Percentiles rank a stretch among this genome's conserved stretches.
Conservation (phyloP, 352 stramenopile species). For the Phytophthora cajani region DNA sequence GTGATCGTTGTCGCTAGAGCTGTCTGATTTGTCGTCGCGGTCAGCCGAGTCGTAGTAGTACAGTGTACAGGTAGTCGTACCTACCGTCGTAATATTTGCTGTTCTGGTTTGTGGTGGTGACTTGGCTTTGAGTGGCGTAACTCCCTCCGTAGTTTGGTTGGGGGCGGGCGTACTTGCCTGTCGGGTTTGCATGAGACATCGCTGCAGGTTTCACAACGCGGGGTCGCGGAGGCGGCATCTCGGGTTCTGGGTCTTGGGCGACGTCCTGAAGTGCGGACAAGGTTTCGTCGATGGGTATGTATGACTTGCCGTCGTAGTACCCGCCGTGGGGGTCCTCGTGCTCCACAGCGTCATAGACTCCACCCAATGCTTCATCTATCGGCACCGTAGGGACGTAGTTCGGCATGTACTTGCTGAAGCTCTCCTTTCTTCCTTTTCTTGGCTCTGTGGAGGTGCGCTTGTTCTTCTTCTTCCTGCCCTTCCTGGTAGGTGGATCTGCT, state of each 20-base stretch:
- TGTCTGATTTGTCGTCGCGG: background rate
- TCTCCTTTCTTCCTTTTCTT: conserved; percentile 6
- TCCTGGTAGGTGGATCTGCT: background rate
- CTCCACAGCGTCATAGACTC: conserved; percentile 2
- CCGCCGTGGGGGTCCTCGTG: conserved; percentile 1
- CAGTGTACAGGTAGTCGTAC: background rate
- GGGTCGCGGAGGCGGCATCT: background rate
- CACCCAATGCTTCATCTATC: background rate
- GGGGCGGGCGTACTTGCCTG: background rate
- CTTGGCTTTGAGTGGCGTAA: background rate
- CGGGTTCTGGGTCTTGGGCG: background rate
- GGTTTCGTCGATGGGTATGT: background rate
- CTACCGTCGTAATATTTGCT: background rate
- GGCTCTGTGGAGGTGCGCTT: background rate
- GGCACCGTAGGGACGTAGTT: background rate
- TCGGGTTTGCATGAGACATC: background rate
- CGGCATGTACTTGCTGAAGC: conserved; percentile 1
- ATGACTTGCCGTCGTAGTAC: conserved; percentile 3
- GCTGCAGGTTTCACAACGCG: background rate
- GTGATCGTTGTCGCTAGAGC: background rate
- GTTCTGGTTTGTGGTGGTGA: background rate
- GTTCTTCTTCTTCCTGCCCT: background rate
- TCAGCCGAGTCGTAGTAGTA: background rate
- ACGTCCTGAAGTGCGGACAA: background rate
- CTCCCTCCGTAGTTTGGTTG: background rate